Percentiles rank a stretch among this genome's conserved stretches.
These are phyloP conservation scores for Colletotrichum sp. DNA, from an alignment of 2,329 filamentous ascomycete species.

Conservation along the genomic window DNA sequence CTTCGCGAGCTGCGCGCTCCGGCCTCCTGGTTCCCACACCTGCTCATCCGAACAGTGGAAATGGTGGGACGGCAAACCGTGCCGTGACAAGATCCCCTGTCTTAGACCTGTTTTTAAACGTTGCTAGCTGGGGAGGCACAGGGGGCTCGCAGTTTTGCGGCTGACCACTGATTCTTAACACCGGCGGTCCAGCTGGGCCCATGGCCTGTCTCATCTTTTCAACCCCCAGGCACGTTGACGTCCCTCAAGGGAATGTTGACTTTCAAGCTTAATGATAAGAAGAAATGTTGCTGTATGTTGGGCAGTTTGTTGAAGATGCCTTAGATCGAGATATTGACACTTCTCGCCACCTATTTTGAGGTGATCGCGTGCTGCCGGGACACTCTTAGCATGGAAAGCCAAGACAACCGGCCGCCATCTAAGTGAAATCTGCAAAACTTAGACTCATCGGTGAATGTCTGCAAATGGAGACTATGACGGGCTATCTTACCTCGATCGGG, in stretches of 20 bases:
- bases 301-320: neutral
- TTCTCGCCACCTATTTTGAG: neutral
- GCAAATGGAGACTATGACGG: neutral
- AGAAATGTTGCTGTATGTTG: neutral
- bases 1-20: neutral
- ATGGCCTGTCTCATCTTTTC: neutral
- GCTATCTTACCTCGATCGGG: neutral
- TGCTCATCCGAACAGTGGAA: neutral
- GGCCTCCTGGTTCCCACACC: neutral
- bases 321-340: neutral
- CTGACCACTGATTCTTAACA: neutral
- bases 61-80: neutral
- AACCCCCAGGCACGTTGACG: neutral
- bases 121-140: neutral
- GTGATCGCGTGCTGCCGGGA: neutral
- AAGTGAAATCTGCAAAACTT: neutral
- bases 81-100: constrained; percentile 1
- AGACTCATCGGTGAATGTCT: neutral
- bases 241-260: neutral
- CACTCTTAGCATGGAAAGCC: neutral
- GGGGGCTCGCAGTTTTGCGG: neutral
- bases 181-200: neutral
- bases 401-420: neutral
- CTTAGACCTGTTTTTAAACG: neutral
- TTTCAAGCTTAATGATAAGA: neutral